A percentile compares a stretch with the other conserved stretches of the same genome.
phyloP scores from a whole-genome alignment of 2,329 filamentous ascomycete genomes.

The Ceratocystis destructans region DNA sequence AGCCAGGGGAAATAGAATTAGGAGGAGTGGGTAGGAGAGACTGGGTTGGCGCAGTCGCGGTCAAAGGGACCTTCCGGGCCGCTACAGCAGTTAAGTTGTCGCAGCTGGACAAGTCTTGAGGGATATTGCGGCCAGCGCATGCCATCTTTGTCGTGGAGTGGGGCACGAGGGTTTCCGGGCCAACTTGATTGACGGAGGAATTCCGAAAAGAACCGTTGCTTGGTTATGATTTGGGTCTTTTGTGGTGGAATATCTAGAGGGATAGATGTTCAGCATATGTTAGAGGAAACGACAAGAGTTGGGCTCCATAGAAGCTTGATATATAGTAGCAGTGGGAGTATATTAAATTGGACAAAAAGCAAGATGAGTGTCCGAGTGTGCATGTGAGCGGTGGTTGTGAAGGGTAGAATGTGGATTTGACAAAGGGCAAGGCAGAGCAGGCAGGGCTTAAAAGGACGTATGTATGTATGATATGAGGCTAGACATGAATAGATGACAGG shows the following conservation, averaged over 20 bases:
- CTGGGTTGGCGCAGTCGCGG: slow-evolving; percentile 42
- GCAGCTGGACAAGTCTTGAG: slow-evolving; percentile 46
- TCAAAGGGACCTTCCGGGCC: slow-evolving; percentile 47
- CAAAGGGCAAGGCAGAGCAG: not conserved
- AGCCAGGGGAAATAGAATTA: slow-evolving; percentile 81
- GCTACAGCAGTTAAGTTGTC: slow-evolving; percentile 62
- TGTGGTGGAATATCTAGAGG: too few relatives aligned
- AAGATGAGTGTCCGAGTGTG: too few relatives aligned
- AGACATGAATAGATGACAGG: too few relatives aligned
- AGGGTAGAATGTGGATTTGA: not conserved
- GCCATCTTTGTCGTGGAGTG: slow-evolving; percentile 27
- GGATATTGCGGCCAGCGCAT: slow-evolving; percentile 55
- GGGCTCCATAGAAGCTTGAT: too few relatives aligned
- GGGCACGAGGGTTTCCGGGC: not conserved
- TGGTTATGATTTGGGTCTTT: too few relatives aligned
- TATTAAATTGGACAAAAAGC: too few relatives aligned
- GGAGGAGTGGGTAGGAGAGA: slow-evolving; percentile 73
- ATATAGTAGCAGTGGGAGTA: too few relatives aligned
- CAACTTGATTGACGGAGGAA: not conserved
- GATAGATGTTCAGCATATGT: too few relatives aligned
- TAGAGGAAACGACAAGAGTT: too few relatives aligned
- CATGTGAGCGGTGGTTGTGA: not conserved
- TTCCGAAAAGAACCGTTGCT: not conserved
- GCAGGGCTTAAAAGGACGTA: not conserved
- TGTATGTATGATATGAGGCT: not conserved